phyloP scores from a whole-genome alignment of 2,329 filamentous ascomycete species.

The Colletotrichum tamarilloi region DNA sequence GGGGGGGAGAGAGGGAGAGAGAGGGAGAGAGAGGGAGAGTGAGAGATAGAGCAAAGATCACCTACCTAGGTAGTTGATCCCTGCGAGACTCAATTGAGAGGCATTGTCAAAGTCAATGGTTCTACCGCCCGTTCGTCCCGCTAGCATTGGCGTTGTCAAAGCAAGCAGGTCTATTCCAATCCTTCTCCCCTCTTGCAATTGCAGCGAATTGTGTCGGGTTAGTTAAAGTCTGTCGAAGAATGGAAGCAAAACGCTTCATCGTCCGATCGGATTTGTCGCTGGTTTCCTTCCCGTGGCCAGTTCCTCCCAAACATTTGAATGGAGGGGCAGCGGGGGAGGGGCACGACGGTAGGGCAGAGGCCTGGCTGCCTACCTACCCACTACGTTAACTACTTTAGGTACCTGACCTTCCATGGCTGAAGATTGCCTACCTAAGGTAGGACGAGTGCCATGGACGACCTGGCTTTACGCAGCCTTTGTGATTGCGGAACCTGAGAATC shows the following conservation, averaged over 20 bases:
- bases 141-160: not conserved
- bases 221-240: not conserved
- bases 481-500: not conserved
- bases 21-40: too few species aligned
- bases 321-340: constrained; percentile 21
- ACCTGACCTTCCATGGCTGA: not conserved
- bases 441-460: not conserved
- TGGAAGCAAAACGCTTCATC: not conserved
- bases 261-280: too few species aligned
- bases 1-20: too few species aligned
- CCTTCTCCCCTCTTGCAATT: not conserved
- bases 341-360: not conserved
- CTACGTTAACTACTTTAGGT: not conserved
- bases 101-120: not conserved
- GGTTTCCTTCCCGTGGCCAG: too few species aligned
- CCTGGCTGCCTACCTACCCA: not conserved
- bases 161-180: not conserved
- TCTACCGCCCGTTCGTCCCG: not conserved
- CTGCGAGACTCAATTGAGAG: constrained; percentile 3
- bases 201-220: too few species aligned
- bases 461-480: not conserved
- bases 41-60: not conserved
- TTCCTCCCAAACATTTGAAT: not conserved
- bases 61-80: not conserved
- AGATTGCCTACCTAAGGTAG: not conserved